Evolutionary conservation across 176 grass and related monocot species (phyloP).

Genomic region (Musa schizocarpa): DNA sequence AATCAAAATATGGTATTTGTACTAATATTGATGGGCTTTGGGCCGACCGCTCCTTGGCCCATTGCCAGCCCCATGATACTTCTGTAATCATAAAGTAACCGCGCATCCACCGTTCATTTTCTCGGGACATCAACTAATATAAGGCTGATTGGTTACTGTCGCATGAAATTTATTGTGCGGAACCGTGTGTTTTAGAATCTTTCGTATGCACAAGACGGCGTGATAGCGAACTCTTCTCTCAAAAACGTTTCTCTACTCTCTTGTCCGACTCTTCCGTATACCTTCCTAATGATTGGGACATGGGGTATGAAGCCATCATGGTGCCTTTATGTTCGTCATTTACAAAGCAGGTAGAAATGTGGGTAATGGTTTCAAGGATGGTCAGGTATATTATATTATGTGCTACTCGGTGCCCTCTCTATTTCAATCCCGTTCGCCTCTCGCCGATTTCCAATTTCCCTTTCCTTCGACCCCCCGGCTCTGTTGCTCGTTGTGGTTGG

Average conservation of each 20-base stretch:
- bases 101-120: neutral
- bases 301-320: too few relatives aligned
- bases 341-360: neutral
- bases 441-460: too few relatives aligned
- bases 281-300: too few relatives aligned
- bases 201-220: neutral
- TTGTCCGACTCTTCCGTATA: accelerated
- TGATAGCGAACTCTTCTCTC: neutral
- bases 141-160: neutral
- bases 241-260: neutral
- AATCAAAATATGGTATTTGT: too few relatives aligned
- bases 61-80: neutral
- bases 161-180: neutral
- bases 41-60: neutral
- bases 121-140: neutral
- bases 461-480: neutral
- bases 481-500: neutral
- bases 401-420: neutral
- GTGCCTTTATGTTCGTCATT: too few relatives aligned
- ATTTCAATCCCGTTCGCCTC: neutral
- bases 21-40: neutral
- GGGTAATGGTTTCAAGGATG: neutral
- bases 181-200: neutral
- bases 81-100: neutral
- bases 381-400: neutral